Percentiles rank a stretch among this genome's conserved stretches.
phyloP scores from a whole-genome alignment of 2,329 filamentous ascomycete genomes.

The Verticillium nubilum region DNA sequence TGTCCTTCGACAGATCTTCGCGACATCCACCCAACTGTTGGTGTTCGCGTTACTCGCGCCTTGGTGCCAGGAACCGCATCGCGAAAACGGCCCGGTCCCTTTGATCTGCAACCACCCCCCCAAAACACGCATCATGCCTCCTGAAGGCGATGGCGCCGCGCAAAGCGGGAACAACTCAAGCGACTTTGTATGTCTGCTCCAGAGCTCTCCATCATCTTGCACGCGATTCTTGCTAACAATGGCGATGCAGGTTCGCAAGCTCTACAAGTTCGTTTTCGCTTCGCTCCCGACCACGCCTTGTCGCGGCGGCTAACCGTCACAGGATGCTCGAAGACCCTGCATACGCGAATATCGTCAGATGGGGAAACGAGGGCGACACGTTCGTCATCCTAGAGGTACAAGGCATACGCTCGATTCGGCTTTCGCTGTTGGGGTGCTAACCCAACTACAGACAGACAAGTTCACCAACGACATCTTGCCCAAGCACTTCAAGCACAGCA shows the following conservation, averaged over 20 bases:
- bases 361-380: constrained; percentile 91
- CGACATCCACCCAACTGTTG: background rate
- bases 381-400: constrained; percentile 94
- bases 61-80: background rate
- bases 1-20: background rate
- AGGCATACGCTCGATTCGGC: constrained; percentile 11
- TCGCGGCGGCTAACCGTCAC: constrained; percentile 22
- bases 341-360: constrained; percentile 88
- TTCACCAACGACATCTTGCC: constrained; percentile 96
- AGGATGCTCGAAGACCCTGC: constrained; percentile 96
- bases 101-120: background rate
- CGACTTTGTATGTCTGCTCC: constrained; percentile 80
- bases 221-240: constrained; percentile 19
- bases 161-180: constrained; percentile 72
- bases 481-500: constrained; percentile 99
- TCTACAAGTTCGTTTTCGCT: constrained; percentile 75
- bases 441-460: constrained; percentile 72
- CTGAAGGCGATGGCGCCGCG: constrained; percentile 29
- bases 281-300: background rate
- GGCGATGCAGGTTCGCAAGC: constrained; percentile 75
- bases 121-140: constrained; percentile 19
- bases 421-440: background rate
- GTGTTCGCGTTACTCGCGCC: too few relatives aligned
- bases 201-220: constrained; percentile 3
- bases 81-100: background rate